A percentile compares a stretch with the other conserved stretches of the same genome.
Conservation (phyloP, 352 stramenopile species). For the Aphanomyces euteiches region DNA sequence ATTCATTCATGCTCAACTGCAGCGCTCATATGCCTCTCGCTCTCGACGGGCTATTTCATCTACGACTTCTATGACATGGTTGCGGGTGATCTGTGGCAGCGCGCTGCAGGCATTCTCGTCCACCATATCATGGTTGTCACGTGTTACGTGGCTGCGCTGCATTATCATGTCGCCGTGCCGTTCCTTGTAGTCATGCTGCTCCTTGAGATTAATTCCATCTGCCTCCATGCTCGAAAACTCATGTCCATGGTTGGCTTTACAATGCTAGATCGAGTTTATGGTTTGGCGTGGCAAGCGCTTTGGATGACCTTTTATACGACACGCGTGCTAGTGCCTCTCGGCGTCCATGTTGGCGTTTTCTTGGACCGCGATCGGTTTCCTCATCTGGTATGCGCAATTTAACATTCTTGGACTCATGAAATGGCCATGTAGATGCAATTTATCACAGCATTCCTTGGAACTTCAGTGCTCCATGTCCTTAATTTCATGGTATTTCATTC, state of each 20-base stretch:
- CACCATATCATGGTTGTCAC: constrained; percentile 28
- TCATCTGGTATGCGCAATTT: neutral
- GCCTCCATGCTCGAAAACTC: constrained; percentile 19
- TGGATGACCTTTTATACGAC: constrained; percentile 25
- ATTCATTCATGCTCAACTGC: neutral
- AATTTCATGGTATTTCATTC: constrained; percentile 2
- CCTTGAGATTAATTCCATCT: constrained; percentile 27
- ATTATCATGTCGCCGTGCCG: constrained; percentile 10
- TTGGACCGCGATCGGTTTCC: constrained; percentile 20
- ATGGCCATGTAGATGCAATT: constrained; percentile 14
- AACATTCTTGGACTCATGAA: neutral
- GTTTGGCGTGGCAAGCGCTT: constrained; percentile 11
- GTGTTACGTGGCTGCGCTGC: constrained; percentile 4
- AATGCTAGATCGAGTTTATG: constrained; percentile 4
- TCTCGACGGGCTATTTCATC: constrained; percentile 28
- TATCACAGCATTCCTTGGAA: constrained; percentile 17
- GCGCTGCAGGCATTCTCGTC: constrained; percentile 17
- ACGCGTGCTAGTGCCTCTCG: constrained; percentile 8
- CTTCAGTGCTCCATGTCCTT: constrained; percentile 13
- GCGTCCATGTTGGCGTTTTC: constrained; percentile 17
- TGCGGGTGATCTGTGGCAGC: neutral
- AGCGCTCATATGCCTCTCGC: neutral
- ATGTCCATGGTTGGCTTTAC: constrained; percentile 24
- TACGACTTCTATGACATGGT: constrained; percentile 30
- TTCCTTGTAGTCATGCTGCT: constrained; percentile 28